Conservation (phyloP, 2,329 filamentous ascomycete species). For the Stachybotrys chartarum region DNA sequence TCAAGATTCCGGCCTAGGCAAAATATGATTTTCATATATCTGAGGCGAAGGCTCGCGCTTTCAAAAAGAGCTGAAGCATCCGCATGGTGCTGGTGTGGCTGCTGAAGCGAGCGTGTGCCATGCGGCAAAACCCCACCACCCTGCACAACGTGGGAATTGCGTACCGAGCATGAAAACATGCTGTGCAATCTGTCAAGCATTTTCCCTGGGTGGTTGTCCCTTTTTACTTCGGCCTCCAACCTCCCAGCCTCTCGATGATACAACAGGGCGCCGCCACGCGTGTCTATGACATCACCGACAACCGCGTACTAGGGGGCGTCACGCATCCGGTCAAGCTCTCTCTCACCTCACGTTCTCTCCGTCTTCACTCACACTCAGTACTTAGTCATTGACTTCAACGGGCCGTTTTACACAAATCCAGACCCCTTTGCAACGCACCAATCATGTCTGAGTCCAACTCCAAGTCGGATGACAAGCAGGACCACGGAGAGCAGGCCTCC, state of each 20-base stretch:
- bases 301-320: not conserved
- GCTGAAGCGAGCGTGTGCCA: too few relatives aligned
- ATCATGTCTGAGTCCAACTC: not conserved
- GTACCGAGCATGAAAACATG: too few relatives aligned
- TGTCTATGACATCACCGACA: conserved; percentile 1
- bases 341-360: not conserved
- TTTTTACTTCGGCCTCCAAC: not conserved
- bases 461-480: not conserved
- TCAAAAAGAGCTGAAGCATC: too few relatives aligned
- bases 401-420: not conserved
- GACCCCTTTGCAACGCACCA: not conserved
- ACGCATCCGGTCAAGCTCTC: not conserved
- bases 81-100: too few relatives aligned
- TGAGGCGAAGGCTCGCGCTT: too few relatives aligned
- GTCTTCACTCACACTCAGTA: not conserved
- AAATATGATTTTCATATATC: too few relatives aligned
- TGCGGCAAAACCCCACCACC: too few relatives aligned
- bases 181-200: too few relatives aligned
- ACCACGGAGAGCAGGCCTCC: not conserved
- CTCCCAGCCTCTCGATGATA: not conserved
- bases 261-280: not conserved
- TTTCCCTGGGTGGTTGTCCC: not conserved
- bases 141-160: too few relatives aligned
- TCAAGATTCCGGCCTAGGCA: not conserved
- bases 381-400: too few relatives aligned